Evolutionary conservation across 2,329 filamentous ascomycete species (phyloP), one percentile per base, ranked within the genome.

Genomic region (Fusarium redolens): DNA sequence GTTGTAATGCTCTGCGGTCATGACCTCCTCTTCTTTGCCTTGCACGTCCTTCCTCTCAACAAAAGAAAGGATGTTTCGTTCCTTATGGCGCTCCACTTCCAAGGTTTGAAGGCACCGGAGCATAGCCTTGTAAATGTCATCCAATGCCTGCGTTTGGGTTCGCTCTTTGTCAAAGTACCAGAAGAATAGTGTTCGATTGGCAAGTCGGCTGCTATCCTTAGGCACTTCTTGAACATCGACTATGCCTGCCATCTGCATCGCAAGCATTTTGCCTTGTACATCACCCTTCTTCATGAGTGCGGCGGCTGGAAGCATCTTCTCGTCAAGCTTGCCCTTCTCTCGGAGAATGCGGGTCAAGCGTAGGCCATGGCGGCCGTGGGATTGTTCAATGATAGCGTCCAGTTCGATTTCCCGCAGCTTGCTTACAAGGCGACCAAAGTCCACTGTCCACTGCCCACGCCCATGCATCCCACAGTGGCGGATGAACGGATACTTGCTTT

Each of bases 171-270:
- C 95, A 81, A 94, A 97, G 85, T 91, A 97, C 92, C 95, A 98
- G 62, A 98, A 89, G 80, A 95, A 98, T 30, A 97, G 88, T 1
- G 95, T 97, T 58, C 94, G 91, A 70, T 92, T 93, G 1, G 95
- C 93, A 76, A 93, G 89, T 38, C 95, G 92, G 69, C 91, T 92
- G 73, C 92, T 92, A 78, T 98, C 96, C 73, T 93, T 93, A 1
- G 96, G 96, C 1, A 99, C 92, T 83, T 99, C 96, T 81, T 99
- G 96, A 10, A 97, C 90, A 74, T 98, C 94, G 17, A 97, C 90
- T 68, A 96, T 92, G 4, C 96, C 96, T 22, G 91, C 91, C 80
- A 94, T 91, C 75, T 97, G 93, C 88, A 99, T 93, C 69, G 92
- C 90, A 18, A 93, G 92, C 82, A 98, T 92, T 70, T 95, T 92